Conservation (phyloP, 768 basidiomycete genomes). For the Amanita exitialis region DNA sequence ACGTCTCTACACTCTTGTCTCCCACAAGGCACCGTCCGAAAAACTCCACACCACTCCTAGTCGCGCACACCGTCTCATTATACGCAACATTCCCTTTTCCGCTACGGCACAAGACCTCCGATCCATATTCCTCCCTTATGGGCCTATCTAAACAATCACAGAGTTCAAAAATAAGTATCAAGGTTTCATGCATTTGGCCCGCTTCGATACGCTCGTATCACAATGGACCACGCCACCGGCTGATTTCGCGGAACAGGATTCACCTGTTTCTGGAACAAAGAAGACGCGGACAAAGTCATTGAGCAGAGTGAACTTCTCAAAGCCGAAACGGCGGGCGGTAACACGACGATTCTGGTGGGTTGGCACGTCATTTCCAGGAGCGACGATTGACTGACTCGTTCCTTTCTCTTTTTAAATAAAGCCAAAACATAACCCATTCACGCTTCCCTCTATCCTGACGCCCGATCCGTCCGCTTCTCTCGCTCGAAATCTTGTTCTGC, state of each 20-base stretch:
- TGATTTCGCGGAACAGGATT: conserved; percentile 94
- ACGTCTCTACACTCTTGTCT: conserved; percentile 59
- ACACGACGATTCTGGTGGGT: conserved; percentile 8
- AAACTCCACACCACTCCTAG: conserved; percentile 35
- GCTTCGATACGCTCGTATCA: conserved; percentile 86
- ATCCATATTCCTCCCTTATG: conserved; percentile 77
- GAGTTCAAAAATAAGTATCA: conserved; percentile 4
- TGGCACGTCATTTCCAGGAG: conserved; percentile 7
- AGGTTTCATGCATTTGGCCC: conserved; percentile 92
- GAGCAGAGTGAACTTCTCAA: conserved; percentile 69
- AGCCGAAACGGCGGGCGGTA: conserved; percentile 46
- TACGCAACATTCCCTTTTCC: conserved; percentile 84
- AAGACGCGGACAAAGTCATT: conserved; percentile 79
- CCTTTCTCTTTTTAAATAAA: conserved; percentile 28
- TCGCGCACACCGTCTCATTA: conserved; percentile 74
- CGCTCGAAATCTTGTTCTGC: conserved; percentile 76
- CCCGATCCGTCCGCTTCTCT: conserved; percentile 86
- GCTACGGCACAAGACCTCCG: conserved; percentile 79
- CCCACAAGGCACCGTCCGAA: conserved; percentile 19
- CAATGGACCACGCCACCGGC: conserved; percentile 72
- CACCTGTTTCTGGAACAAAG: conserved; percentile 92
- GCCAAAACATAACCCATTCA: conserved; percentile 73
- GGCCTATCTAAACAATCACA: conserved; percentile 42
- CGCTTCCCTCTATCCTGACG: conserved; percentile 80
- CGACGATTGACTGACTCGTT: background rate